These are phyloP conservation scores for Pseudogymnoascus sp. DNA, from an alignment of 2,329 filamentous ascomycete genomes.

Conservation along the genomic window DNA sequence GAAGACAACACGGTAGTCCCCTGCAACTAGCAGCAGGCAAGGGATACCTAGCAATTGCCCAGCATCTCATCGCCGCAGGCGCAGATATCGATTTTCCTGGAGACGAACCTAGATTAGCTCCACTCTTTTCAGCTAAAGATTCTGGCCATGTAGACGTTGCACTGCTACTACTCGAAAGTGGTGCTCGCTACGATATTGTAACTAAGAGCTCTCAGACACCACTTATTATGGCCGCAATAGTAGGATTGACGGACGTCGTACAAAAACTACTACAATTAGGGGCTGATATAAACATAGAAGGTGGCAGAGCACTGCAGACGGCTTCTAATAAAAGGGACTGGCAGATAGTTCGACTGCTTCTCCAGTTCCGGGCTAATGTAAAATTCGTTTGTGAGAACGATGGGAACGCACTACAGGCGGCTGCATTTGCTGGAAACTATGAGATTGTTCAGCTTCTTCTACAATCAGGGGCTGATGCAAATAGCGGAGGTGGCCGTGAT, in stretches of 20 bases:
- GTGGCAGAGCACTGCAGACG: not conserved
- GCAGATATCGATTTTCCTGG: not conserved
- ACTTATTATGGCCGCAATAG: slow-evolving; percentile 23
- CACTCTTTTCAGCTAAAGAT: not conserved
- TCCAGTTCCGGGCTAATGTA: slow-evolving; percentile 8
- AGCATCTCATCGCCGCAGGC: not conserved
- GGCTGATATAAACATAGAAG: slow-evolving; percentile 12
- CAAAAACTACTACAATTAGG: slow-evolving; percentile 26
- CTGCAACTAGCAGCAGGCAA: not conserved
- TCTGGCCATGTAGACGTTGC: not conserved
- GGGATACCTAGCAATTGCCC: not conserved
- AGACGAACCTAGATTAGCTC: not conserved
- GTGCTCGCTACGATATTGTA: not conserved
- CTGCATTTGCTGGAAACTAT: not conserved
- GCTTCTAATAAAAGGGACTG: slow-evolving; percentile 8
- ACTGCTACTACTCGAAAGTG: not conserved
- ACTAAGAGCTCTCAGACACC: not conserved
- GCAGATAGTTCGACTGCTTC: slow-evolving; percentile 12
- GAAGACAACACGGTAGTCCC: not conserved
- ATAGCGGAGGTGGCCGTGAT: not conserved
- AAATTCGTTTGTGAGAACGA: not conserved
- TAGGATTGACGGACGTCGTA: slow-evolving; percentile 30
- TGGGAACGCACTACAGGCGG: slow-evolving; percentile 3
- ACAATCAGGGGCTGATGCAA: slow-evolving; percentile 6
- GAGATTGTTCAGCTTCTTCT: slow-evolving; percentile 13